A percentile compares a stretch with the other conserved stretches of the same genome.
phyloP scores from a whole-genome alignment of 129 eudicot genomes.

The Centella asiatica region DNA sequence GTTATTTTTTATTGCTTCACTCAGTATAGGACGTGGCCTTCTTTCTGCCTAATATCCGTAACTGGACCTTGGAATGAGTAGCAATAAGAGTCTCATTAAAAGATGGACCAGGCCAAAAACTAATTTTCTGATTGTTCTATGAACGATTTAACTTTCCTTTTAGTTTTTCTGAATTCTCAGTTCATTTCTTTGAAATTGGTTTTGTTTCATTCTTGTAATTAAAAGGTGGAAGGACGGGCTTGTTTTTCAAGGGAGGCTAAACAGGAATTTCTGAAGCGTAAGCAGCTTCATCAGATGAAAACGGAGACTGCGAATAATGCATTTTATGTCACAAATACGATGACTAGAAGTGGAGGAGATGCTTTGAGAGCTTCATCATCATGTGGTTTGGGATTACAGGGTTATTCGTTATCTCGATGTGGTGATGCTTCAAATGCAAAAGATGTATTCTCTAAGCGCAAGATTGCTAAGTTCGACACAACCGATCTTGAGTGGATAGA shows the following conservation, averaged over 20 bases:
- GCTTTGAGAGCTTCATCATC: conserved; percentile 53
- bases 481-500: conserved; percentile 54
- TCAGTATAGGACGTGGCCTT: background rate
- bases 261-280: conserved; percentile 59
- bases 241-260: conserved; percentile 71
- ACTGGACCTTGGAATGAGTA: background rate
- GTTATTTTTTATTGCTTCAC: too few relatives aligned
- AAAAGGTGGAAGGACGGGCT: conserved; percentile 85
- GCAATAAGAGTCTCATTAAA: background rate
- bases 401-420: conserved; percentile 23
- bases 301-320: conserved; percentile 27
- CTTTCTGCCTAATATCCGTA: background rate
- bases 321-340: conserved; percentile 24
- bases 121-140: background rate
- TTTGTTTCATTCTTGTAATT: conserved; percentile 9
- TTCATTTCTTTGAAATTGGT: background rate
- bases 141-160: background rate
- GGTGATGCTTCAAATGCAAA: conserved; percentile 24
- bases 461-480: conserved; percentile 47
- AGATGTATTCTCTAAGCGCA: conserved; percentile 34
- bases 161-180: background rate
- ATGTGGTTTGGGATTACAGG: conserved; percentile 41
- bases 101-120: background rate
- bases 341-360: conserved; percentile 68
- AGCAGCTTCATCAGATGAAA: conserved; percentile 78